Base-by-base conservation (phyloP, 345 rosid genomes). In the Brassica cretica region DNA sequence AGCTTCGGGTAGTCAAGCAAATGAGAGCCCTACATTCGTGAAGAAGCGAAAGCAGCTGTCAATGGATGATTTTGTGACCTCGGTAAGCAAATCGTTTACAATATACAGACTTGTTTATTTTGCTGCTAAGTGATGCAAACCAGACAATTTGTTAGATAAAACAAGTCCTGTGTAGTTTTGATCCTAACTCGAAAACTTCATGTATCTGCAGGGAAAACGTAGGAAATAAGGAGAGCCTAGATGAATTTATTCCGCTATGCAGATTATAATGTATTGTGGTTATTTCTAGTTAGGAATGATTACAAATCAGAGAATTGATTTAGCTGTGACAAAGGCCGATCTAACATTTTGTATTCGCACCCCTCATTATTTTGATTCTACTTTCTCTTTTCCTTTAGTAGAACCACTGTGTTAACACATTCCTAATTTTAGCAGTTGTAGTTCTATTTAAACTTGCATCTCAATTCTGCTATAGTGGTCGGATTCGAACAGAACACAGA, bases 11-110 rank as follows among this genome's bases (percentile, higher is more conserved):
- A 88, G 93, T 79, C 91, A 88, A 82, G 66, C 86, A 76, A 85
- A 84, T 0, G 97, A 90, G 71, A 89, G 89, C 84, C 94, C 93
- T 16, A 62, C 79, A 37, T 83, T 86, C 46, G 46, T 78, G 6
- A 93, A 88, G 91, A 93, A 93, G 78, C 87, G 94, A 56, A 90
- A 89, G 84, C 98, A 95, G 81, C 80, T 85, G 29, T 82, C 98
- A 4, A 92, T 89, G 93, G 98, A 91, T 81, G 97, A 95, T 73
- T 90, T 86, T 46, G 32, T 86, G 64, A 85, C 80, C 82, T 82
- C 92, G 90, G 87, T 15, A 79, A 0, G 65, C 71, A 12, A 46
- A 62, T 37, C 55, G 32, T 53, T 76, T 66, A 72, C 64, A 5
- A 4, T 68, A 60, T n/a, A 1, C 9, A 49, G 11, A 56, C 12